phyloP scores from a whole-genome alignment of 2,329 filamentous ascomycete species.

The Alternaria sp. region DNA sequence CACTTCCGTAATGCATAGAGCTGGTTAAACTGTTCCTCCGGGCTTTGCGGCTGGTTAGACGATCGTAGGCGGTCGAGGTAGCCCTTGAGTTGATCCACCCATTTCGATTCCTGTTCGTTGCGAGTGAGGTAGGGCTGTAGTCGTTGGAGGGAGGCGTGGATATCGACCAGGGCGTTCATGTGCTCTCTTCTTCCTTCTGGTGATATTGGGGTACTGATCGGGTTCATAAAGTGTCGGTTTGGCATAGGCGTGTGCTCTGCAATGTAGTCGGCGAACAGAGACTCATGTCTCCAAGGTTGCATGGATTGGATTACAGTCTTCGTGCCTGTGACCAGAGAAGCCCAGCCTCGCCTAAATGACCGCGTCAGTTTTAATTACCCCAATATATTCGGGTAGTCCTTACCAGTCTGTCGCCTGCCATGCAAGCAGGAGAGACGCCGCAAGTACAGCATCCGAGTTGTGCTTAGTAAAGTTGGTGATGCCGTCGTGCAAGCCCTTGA shows the following conservation, averaged over 20 bases:
- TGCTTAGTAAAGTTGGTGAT: constrained; percentile 83
- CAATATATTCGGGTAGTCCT: constrained; percentile 45
- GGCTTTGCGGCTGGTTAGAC: constrained; percentile 53
- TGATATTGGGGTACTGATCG: constrained; percentile 69
- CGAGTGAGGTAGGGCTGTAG: constrained; percentile 52
- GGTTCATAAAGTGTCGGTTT: constrained; percentile 59
- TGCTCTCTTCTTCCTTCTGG: constrained; percentile 65
- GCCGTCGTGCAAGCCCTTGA: constrained; percentile 87
- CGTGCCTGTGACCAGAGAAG: constrained; percentile 88
- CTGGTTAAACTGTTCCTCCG: constrained; percentile 87
- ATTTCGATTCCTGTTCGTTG: constrained; percentile 56
- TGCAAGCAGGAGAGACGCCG: constrained; percentile 87
- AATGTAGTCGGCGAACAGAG: constrained; percentile 82
- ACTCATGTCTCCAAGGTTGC: constrained; percentile 90
- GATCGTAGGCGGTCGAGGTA: constrained; percentile 55
- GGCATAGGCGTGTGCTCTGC: constrained; percentile 67
- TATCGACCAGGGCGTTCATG: constrained; percentile 47
- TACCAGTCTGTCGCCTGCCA: constrained; percentile 98
- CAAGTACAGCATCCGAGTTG: constrained; percentile 89
- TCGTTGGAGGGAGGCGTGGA: constrained; percentile 52
- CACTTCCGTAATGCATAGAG: constrained; percentile 87
- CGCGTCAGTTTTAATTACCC: constrained; percentile 13
- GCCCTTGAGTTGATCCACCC: constrained; percentile 56
- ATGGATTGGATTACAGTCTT: constrained; percentile 90
- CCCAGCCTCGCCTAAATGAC: constrained; percentile 79